A percentile compares a stretch with the other conserved stretches of the same genome.
These are phyloP conservation scores for Geotrichum fermentans DNA, from an alignment of 1,139 yeast species.

Conservation along the genomic window DNA sequence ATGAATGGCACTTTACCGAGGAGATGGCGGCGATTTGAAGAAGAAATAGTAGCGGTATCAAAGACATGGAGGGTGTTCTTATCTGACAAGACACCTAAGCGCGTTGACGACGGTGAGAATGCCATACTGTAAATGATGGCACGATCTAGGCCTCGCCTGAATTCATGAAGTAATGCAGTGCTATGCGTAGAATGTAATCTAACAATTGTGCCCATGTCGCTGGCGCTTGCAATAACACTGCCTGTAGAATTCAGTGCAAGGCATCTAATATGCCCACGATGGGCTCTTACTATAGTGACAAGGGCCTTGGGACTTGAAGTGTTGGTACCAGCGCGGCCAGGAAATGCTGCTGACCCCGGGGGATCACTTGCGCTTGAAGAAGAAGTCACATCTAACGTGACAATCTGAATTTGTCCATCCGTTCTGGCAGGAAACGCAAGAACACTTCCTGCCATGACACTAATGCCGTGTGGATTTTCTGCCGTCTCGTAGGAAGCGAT, in stretches of 20 bases:
- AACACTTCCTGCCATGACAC: constrained; percentile 51
- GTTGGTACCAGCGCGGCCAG: not conserved
- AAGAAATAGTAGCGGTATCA: constrained; percentile 42
- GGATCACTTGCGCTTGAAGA: constrained; percentile 1
- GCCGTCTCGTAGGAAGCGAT: constrained; percentile 68
- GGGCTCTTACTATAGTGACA: constrained; percentile 77
- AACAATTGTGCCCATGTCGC: constrained; percentile 81
- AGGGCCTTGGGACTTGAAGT: constrained; percentile 42
- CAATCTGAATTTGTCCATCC: constrained; percentile 73
- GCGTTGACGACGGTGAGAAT: constrained; percentile 69
- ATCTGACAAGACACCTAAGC: constrained; percentile 80
- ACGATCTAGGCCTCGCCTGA: constrained; percentile 80
- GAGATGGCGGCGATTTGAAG: constrained; percentile 57
- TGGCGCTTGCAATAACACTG: constrained; percentile 78
- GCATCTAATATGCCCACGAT: constrained; percentile 63
- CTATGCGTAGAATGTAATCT: constrained; percentile 70
- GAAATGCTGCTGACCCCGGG: constrained; percentile 1
- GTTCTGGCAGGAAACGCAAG: constrained; percentile 63
- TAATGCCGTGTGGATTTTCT: constrained; percentile 63
- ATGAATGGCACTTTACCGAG: constrained; percentile 63
- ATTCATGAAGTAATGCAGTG: constrained; percentile 72
- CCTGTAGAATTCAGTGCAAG: constrained; percentile 70
- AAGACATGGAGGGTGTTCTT: constrained; percentile 85
- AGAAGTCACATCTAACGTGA: constrained; percentile 46
- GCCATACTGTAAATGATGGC: constrained; percentile 79